Base-by-base conservation (phyloP, 1,284 basidiomycete species). In the Peniophora sp. region DNA sequence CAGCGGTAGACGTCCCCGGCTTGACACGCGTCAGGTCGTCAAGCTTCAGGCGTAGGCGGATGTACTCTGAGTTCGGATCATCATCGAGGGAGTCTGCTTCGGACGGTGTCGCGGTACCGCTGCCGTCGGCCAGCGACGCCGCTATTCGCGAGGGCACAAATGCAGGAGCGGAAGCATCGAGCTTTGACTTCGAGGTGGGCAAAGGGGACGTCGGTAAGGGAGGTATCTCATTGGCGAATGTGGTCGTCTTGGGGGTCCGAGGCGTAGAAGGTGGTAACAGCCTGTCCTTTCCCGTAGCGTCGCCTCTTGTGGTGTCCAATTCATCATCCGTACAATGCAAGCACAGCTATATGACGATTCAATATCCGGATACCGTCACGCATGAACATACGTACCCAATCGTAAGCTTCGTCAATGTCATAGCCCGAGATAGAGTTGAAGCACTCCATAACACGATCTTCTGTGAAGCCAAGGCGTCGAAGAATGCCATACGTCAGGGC, bases 371-470 rank as follows among this genome's bases (percentile, higher is more conserved):
- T 37, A 11, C 39, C 3, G 17, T 47, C 49, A n/a, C 10, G 5
- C 2, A 24, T n/a, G 36, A 22, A 49, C 20, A 11, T 15, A 51
- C 83, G 54, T 59, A 95, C 93, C 92, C 93, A 97, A 61, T 93
- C 88, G 51, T 91, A 76, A n/a, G 90, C 93, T 51, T 95, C 90
- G 18, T 97, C 93, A 39, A 97, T 73, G 6, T 94, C 90, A 17
- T 90, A 71, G 1, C 83, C 80, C 32, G 74, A 66, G 32, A 86
- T 82, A 18, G 69, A 66, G 49, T 66, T 68, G 14, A 97, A 66
- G 57, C 91, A 94, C 54, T 84, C 74, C 49, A 81, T 74, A 9
- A 93, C 82, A 52, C 82, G 74, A 8, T 72, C 75, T 56, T 89
- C 81, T 0, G 78, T 68, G 65, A 95, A 95, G 1, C 91, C 92